Percentiles rank a stretch among this genome's conserved stretches.
phyloP scores from a whole-genome alignment of 805 yeast genomes.

The Sugiyamaella lignohabitans region DNA sequence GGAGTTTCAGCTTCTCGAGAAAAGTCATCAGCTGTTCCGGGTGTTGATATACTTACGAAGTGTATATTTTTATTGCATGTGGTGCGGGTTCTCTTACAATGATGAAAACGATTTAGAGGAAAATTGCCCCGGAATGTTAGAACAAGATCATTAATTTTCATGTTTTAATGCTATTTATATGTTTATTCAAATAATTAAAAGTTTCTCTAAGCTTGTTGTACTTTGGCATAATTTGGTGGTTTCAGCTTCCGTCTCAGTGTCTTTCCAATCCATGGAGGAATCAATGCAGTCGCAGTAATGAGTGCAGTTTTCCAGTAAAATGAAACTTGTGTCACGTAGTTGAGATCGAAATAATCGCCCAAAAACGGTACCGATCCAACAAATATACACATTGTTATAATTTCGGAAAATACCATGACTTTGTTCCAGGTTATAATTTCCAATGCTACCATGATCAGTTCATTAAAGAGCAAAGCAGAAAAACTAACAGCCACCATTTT shows the following conservation, averaged over 20 bases:
- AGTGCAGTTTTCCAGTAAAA: slow-evolving; percentile 66
- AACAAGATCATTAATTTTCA: slow-evolving; percentile 36
- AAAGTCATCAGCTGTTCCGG: not conserved
- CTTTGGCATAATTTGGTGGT: slow-evolving; percentile 97
- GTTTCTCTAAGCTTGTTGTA: slow-evolving; percentile 59
- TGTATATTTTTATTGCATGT: slow-evolving; percentile 41
- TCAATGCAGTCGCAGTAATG: slow-evolving; percentile 60
- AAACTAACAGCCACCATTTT: slow-evolving; percentile 83
- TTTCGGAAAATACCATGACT: slow-evolving; percentile 64
- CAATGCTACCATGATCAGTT: slow-evolving; percentile 86
- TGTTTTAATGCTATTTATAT: not conserved
- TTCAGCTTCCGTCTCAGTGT: slow-evolving; percentile 65
- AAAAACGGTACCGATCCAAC: slow-evolving; percentile 76
- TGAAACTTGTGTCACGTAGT: slow-evolving; percentile 47
- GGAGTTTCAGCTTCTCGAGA: not conserved
- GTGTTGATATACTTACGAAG: slow-evolving; percentile 32
- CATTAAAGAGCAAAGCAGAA: slow-evolving; percentile 73
- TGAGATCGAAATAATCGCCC: slow-evolving; percentile 76
- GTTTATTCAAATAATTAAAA: not conserved
- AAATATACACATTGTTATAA: slow-evolving; percentile 61
- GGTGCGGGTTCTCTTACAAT: slow-evolving; percentile 41
- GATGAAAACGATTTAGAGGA: slow-evolving; percentile 35
- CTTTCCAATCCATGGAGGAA: slow-evolving; percentile 88
- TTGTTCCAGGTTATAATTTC: slow-evolving; percentile 90
- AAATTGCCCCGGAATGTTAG: slow-evolving; percentile 46